phyloP scores from a whole-genome alignment of 75 land plant genomes.

The Gnetum montanum region DNA sequence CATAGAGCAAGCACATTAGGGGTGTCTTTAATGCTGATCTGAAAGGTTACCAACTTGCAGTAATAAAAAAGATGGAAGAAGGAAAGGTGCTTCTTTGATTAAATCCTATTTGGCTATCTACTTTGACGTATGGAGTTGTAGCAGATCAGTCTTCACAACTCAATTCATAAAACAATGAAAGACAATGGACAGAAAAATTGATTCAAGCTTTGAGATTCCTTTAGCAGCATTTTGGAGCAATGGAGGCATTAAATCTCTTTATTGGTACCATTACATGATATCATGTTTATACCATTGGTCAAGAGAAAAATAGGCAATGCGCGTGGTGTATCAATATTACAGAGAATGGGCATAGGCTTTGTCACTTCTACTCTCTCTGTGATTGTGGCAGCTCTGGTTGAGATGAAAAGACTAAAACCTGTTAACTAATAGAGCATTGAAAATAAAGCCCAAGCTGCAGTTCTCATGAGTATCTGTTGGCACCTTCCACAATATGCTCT shows the following conservation, averaged over 20 bases:
- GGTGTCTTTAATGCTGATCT: too few species aligned
- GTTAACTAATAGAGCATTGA: conserved; percentile 27
- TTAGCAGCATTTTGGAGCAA: conserved; percentile 26
- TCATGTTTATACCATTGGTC: conserved; percentile 21
- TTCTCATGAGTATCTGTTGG: conserved; percentile 63
- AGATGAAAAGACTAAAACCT: conserved; percentile 27
- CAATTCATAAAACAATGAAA: conserved; percentile 32
- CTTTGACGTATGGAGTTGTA: conserved; percentile 26
- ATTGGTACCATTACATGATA: conserved; percentile 32
- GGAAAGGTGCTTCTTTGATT: conserved; percentile 20
- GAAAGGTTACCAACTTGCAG: too few species aligned
- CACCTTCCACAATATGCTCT: conserved; percentile 46
- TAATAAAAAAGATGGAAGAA: conserved; percentile 31
- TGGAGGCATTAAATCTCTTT: conserved; percentile 18
- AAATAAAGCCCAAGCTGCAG: conserved; percentile 21
- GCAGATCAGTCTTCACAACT: conserved; percentile 32
- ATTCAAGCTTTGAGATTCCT: conserved; percentile 23
- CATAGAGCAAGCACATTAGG: too few species aligned
- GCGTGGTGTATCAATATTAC: conserved; percentile 31
- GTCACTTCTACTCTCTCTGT: conserved; percentile 44
- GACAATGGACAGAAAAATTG: conserved; percentile 27
- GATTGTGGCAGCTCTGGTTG: conserved; percentile 55
- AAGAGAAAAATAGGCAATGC: conserved; percentile 14
- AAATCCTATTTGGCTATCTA: conserved; percentile 21
- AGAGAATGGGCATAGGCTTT: conserved; percentile 67